phyloP scores from a whole-genome alignment of 345 rosid species.

The Linum trigynum region DNA sequence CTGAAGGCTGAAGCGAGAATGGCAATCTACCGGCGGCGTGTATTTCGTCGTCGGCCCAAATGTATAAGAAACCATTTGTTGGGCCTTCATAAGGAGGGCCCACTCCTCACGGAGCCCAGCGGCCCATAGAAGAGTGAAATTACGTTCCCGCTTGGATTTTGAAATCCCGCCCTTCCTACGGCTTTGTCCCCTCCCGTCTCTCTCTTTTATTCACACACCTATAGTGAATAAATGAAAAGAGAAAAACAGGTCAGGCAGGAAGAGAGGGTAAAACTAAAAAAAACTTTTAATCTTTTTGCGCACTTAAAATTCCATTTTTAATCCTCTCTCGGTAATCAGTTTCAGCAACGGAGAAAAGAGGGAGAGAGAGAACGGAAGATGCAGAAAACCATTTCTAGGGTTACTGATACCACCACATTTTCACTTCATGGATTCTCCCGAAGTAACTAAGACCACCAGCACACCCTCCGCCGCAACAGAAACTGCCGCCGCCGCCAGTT shows the following conservation, averaged over 20 bases:
- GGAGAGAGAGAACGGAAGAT: slow-evolving; percentile 9
- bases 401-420: not conserved
- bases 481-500: not conserved
- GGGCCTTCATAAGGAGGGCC: too few relatives aligned
- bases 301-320: too few relatives aligned
- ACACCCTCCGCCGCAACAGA: slow-evolving; percentile 1
- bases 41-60: too few relatives aligned
- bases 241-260: not conserved
- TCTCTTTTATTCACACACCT: not conserved
- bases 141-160: not conserved
- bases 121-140: not conserved
- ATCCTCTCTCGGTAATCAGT: too few relatives aligned
- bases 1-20: too few relatives aligned
- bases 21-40: too few relatives aligned
- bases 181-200: not conserved
- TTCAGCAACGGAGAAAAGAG: not conserved
- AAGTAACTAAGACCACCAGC: slow-evolving; percentile 7
- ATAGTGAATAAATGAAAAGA: too few relatives aligned
- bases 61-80: too few relatives aligned
- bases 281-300: too few relatives aligned
- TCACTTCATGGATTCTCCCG: slow-evolving; percentile 26
- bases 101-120: not conserved
- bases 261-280: too few relatives aligned
- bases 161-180: not conserved
- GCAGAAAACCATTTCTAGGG: slow-evolving; percentile 17